Evolutionary conservation across 306 rosid species (phyloP).

Genomic region (Urtica urens): DNA sequence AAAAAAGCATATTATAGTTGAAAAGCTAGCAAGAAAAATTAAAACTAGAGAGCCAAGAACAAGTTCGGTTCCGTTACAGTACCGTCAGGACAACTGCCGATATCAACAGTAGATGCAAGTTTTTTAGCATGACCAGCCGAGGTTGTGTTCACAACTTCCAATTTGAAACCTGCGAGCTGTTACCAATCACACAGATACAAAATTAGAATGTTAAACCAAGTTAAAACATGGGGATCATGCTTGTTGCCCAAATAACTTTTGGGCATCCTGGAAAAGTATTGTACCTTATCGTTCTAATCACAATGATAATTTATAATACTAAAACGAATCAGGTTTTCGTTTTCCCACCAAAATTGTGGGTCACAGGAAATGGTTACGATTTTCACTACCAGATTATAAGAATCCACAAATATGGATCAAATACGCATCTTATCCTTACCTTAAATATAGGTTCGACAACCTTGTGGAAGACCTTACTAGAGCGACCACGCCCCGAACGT

Average conservation of each 20-base stretch:
- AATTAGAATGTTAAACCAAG: background rate
- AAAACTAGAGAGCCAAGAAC: slow-evolving; percentile 12
- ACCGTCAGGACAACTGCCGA: slow-evolving; percentile 94
- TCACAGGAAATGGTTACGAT: too few relatives aligned
- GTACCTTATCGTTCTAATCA: too few relatives aligned
- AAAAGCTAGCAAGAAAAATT: slow-evolving; percentile 9
- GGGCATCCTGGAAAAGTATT: too few relatives aligned
- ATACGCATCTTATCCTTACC: slow-evolving; percentile 54
- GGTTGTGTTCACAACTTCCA: slow-evolving; percentile 90
- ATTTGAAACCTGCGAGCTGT: slow-evolving; percentile 98
- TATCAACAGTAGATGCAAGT: slow-evolving; percentile 87
- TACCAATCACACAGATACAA: slow-evolving; percentile 29
- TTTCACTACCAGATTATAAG: too few relatives aligned
- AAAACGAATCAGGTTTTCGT: too few relatives aligned
- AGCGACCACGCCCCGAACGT: slow-evolving; percentile 91
- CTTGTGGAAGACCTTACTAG: slow-evolving; percentile 81
- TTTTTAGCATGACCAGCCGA: slow-evolving; percentile 87
- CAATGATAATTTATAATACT: too few relatives aligned
- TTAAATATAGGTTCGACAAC: slow-evolving; percentile 83
- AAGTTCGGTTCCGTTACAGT: slow-evolving; percentile 20
- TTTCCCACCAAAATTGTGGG: too few relatives aligned
- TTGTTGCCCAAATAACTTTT: too few relatives aligned
- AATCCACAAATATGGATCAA: too few relatives aligned
- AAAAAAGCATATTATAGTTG: slow-evolving; percentile 3
- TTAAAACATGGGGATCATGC: too few relatives aligned